A percentile compares a stretch with the other conserved stretches of the same genome.
These are phyloP conservation scores for Sugiyamaella qingdaonensis DNA, from an alignment of 805 yeast genomes.

Conservation along the genomic window DNA sequence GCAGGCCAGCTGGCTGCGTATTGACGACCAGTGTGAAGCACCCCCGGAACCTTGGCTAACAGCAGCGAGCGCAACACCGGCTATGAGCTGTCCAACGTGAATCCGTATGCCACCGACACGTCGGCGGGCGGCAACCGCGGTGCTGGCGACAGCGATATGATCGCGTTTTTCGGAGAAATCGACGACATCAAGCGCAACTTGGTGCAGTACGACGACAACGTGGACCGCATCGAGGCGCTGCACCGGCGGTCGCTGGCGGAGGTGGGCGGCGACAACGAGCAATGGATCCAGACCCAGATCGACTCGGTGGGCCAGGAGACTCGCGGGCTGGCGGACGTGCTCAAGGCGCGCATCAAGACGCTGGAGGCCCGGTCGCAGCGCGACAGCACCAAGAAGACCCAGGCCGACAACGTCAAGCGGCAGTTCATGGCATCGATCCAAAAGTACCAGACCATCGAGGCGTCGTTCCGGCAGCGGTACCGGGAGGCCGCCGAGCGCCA, in stretches of 20 bases:
- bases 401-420: slow-evolving; percentile 83
- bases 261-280: slow-evolving; percentile 59
- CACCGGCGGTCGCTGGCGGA: slow-evolving; percentile 71
- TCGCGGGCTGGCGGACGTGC: slow-evolving; percentile 64
- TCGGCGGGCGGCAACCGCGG: slow-evolving; percentile 1
- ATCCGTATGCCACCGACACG: slow-evolving; percentile 18
- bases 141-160: slow-evolving; percentile 44
- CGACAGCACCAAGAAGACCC: slow-evolving; percentile 80
- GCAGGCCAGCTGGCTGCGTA: no score
- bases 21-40: no score
- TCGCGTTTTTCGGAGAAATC: slow-evolving; percentile 64
- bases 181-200: slow-evolving; percentile 64
- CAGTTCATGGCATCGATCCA: slow-evolving; percentile 83
- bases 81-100: slow-evolving; percentile 21
- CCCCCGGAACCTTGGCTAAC: neutral
- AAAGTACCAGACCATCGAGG: slow-evolving; percentile 81
- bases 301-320: slow-evolving; percentile 77
- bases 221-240: slow-evolving; percentile 63
- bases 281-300: slow-evolving; percentile 65
- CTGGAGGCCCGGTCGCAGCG: slow-evolving; percentile 52
- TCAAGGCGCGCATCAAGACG: slow-evolving; percentile 71
- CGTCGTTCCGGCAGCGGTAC: slow-evolving; percentile 77
- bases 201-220: slow-evolving; percentile 63
- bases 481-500: slow-evolving; percentile 89
- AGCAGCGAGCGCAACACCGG: slow-evolving; percentile 7